Conservation (phyloP, 2,329 filamentous ascomycete species). For the Phaeosphaeriaceae sp. region DNA sequence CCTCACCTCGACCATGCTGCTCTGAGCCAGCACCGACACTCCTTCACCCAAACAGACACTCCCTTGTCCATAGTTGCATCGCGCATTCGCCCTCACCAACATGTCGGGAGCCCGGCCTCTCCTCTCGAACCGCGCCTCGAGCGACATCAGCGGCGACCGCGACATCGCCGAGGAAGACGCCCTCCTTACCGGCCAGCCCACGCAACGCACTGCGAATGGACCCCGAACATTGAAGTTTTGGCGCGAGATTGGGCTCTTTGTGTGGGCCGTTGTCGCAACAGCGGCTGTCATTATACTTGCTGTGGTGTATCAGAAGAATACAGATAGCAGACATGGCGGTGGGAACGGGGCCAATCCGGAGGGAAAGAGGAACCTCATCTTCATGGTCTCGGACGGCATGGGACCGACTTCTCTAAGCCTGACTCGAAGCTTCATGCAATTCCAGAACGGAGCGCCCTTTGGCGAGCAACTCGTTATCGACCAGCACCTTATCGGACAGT, state of each 20-base stretch:
- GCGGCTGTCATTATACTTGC: conserved; percentile 79
- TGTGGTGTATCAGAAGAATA: conserved; percentile 74
- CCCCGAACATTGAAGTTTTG: conserved; percentile 63
- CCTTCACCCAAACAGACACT: conserved; percentile 10
- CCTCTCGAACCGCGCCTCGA: conserved; percentile 63
- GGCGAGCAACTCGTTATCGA: conserved; percentile 83
- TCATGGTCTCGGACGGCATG: conserved; percentile 99
- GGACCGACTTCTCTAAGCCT: conserved; percentile 88
- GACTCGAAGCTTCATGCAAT: conserved; percentile 86
- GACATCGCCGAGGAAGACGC: conserved; percentile 69
- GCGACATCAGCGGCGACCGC: conserved; percentile 63
- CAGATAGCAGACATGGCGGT: conserved; percentile 31
- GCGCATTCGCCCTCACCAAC: conserved; percentile 6
- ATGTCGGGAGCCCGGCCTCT: conserved; percentile 61
- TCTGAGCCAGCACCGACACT: conserved; percentile 14
- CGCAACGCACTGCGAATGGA: conserved; percentile 26
- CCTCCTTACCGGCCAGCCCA: conserved; percentile 64
- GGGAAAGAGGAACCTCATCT: conserved; percentile 90
- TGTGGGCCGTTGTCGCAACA: conserved; percentile 84
- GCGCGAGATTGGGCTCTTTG: conserved; percentile 79
- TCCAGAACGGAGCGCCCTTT: conserved; percentile 74
- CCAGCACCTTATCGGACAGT: conserved; percentile 87
- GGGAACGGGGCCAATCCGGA: conserved; percentile 44
- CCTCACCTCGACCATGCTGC: conserved; percentile 11
- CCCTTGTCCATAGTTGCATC: not conserved